These are phyloP conservation scores for Chionographis japonica DNA, from an alignment of 106 monocot species.

Conservation along the genomic window DNA sequence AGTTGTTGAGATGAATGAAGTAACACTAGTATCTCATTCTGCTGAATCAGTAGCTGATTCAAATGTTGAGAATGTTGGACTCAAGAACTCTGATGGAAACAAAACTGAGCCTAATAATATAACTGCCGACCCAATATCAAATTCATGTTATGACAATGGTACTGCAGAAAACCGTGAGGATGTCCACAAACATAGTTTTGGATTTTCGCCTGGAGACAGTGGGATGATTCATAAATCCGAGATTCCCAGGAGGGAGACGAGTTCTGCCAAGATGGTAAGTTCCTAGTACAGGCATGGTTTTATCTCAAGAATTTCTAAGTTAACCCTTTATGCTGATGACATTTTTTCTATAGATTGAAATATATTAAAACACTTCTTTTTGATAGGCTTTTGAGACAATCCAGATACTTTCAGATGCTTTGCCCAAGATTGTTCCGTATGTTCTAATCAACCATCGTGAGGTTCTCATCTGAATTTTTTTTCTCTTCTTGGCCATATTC, in stretches of 20 bases:
- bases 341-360: neutral
- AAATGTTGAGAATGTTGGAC: conserved; percentile 19
- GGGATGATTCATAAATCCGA: conserved; percentile 25
- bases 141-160: conserved; percentile 41
- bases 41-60: conserved; percentile 18
- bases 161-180: conserved; percentile 15
- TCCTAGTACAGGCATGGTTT: neutral
- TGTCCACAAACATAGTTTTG: conserved; percentile 12
- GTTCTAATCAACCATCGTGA: conserved; percentile 99
- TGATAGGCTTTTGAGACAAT: conserved; percentile 77
- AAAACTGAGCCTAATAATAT: conserved; percentile 2
- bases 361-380: conserved; percentile 7
- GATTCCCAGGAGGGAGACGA: conserved; percentile 31
- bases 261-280: conserved; percentile 60
- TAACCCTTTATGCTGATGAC: neutral
- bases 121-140: conserved; percentile 7
- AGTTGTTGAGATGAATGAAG: conserved; percentile 36
- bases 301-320: neutral
- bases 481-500: conserved; percentile 9
- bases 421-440: conserved; percentile 98
- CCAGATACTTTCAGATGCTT: conserved; percentile 86
- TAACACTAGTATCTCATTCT: conserved; percentile 3
- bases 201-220: conserved; percentile 17
- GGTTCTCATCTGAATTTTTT: conserved; percentile 57
- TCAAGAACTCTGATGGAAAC: conserved; percentile 7